Evolutionary conservation across 495 filamentous ascomycete species (phyloP).

Genomic region (Hyaloscypha hepaticicola): DNA sequence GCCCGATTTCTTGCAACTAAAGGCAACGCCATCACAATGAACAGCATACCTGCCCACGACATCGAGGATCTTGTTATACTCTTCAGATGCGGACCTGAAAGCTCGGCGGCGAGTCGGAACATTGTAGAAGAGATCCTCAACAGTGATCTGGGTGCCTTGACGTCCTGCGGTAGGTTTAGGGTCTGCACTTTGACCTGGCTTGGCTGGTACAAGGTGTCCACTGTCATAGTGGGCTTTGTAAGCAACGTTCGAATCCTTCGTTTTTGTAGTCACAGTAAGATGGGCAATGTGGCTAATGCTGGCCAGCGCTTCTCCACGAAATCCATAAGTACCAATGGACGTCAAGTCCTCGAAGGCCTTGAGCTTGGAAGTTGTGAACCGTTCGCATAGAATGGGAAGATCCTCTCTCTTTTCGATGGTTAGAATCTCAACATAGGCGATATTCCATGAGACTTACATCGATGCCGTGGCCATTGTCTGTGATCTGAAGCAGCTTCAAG

Average conservation of each 20-base stretch:
- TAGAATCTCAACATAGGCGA: conserved; percentile 22
- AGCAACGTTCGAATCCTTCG: conserved; percentile 82
- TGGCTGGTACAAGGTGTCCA: conserved; percentile 79
- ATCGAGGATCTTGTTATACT: conserved; percentile 97
- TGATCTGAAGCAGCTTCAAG: conserved; percentile 95
- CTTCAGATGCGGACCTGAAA: conserved; percentile 89
- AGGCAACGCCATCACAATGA: conserved; percentile 88
- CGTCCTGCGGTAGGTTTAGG: conserved; percentile 88
- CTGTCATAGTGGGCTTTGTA: conserved; percentile 85
- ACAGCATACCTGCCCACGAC: conserved; percentile 92
- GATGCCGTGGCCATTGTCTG: conserved; percentile 97
- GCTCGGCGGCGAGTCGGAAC: conserved; percentile 84
- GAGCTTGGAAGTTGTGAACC: conserved; percentile 96
- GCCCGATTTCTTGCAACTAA: conserved; percentile 95
- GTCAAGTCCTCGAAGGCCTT: conserved; percentile 93
- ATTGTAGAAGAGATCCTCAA: conserved; percentile 98
- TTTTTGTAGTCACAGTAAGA: conserved; percentile 91
- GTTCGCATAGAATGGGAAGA: conserved; percentile 88
- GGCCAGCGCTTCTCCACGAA: conserved; percentile 93
- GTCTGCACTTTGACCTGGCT: conserved; percentile 87
- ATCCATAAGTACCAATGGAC: conserved; percentile 93
- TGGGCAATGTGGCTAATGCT: conserved; percentile 99
- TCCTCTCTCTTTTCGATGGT: conserved; percentile 68
- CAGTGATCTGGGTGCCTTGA: conserved; percentile 95
- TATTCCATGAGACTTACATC: conserved; percentile 56